A percentile compares a stretch with the other conserved stretches of the same genome.
phyloP scores from a whole-genome alignment of 208 protist genomes.

The Leptomonas pyrrhocoris region DNA sequence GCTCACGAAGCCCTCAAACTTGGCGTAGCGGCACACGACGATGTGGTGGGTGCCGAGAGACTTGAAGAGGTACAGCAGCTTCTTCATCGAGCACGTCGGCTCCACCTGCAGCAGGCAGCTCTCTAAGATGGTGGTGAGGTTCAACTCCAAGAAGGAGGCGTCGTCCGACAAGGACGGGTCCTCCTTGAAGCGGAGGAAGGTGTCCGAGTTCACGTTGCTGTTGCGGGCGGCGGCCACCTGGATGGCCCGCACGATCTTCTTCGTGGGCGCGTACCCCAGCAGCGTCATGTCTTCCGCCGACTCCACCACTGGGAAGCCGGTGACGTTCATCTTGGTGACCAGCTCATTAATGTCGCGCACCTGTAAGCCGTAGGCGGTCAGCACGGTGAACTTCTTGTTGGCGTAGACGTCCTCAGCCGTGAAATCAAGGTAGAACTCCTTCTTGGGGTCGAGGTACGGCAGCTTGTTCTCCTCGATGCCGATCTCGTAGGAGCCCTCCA shows the following conservation, averaged over 20 bases:
- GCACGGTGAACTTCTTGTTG: constrained; percentile 55
- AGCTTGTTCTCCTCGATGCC: constrained; percentile 76
- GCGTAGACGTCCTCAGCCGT: constrained; percentile 62
- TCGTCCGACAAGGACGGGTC: constrained; percentile 28
- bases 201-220: constrained; percentile 50
- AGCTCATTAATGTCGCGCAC: constrained; percentile 67
- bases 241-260: constrained; percentile 64
- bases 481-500: constrained; percentile 80
- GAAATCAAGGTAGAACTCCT: constrained; percentile 68
- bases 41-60: constrained; percentile 73
- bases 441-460: constrained; percentile 84
- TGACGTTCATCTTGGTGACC: constrained; percentile 61
- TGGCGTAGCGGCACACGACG: constrained; percentile 63
- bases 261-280: constrained; percentile 69
- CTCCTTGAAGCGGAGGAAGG: constrained; percentile 50
- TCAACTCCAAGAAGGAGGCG: constrained; percentile 44
- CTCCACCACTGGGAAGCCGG: constrained; percentile 78
- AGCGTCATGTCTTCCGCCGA: constrained; percentile 56
- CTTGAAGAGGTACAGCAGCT: constrained; percentile 80
- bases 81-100: constrained; percentile 68
- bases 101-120: constrained; percentile 70
- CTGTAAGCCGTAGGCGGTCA: constrained; percentile 66
- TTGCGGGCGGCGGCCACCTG: constrained; percentile 52
- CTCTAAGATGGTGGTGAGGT: constrained; percentile 62
- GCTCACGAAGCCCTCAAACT: constrained; percentile 74